Base-by-base conservation (phyloP, 495 filamentous ascomycete species). In the Trichoderma virens region DNA sequence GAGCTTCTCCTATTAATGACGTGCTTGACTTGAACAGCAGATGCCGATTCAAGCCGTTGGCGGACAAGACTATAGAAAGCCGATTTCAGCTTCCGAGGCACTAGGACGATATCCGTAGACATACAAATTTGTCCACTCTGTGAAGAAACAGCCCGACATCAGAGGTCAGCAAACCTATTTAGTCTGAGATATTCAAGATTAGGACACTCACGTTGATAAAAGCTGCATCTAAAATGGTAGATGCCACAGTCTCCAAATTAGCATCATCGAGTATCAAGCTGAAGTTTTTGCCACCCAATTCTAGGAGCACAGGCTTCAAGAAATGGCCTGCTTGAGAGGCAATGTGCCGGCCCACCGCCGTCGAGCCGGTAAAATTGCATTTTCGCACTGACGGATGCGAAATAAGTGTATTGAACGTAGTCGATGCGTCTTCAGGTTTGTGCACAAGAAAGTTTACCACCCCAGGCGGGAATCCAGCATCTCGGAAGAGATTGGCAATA, bases 291-390 rank as follows among this genome's bases (percentile, higher is more conserved):
- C 70, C 71, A 25, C 70, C 71, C 5, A 73, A 65, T 62, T 73
- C 71, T 27, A 73, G 47, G 41, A 86, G 73, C 31, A 80, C 73
- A 8, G 82, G 83, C 72, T 86, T 86, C 11, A 85, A 73, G 61
- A 78, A 70, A 60, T 78, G 80, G 11, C 78, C 83, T 2, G 81
- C 82, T 27, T 73, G 74, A 7, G 75, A 72, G 14, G 68, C 67
- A 67, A 73, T 70, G 25, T 64, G 65, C 18, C 70, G 60, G 16
- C 70, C 71, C 4, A 71, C 70, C 3, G 62, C 62, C 25, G 71
- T 69, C 45, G 66, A 69, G 34, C 71, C 71, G 31, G 68, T 73
- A 60, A 73, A 73, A 43, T 71, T 70, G 35, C 83, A 70, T 65
- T 85, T 84, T 25, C 72, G 72, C 2, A 86, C 72, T 0, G 64